phyloP scores from a whole-genome alignment of 2,329 filamentous ascomycete species.

The Diaporthe nobilis region DNA sequence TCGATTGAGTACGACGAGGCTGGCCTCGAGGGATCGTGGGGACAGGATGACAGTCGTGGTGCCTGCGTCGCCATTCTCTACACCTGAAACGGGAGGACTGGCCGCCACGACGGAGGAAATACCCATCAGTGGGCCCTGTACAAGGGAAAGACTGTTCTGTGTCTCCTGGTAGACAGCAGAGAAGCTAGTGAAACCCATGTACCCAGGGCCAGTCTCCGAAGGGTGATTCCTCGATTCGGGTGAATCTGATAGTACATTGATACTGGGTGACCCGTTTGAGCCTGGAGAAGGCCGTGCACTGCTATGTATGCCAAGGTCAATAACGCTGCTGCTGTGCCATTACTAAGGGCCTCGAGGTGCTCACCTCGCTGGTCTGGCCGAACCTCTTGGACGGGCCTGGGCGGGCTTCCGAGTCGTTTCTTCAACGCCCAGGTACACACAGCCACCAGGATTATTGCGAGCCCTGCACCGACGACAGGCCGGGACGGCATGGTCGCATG shows the following conservation, averaged over 20 bases:
- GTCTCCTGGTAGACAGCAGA: conserved; percentile 59
- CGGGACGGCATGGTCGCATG: conserved; percentile 59
- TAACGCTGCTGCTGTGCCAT: neutral
- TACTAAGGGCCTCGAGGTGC: neutral
- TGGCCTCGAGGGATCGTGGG: conserved; percentile 52
- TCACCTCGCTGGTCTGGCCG: neutral
- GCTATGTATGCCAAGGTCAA: neutral
- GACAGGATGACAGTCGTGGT: conserved; percentile 41
- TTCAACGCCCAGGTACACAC: conserved; percentile 52
- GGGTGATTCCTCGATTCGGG: neutral
- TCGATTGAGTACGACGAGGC: conserved; percentile 54
- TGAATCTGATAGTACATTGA: conserved; percentile 17
- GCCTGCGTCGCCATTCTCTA: neutral
- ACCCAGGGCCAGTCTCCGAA: conserved; percentile 49
- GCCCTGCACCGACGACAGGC: conserved; percentile 56
- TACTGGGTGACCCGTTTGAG: neutral
- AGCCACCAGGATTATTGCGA: conserved; percentile 50
- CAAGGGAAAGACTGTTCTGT: conserved; percentile 54
- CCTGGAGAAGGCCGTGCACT: neutral
- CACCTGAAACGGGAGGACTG: neutral
- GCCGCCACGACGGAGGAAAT: neutral
- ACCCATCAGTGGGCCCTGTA: conserved; percentile 45
- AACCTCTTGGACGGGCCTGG: neutral
- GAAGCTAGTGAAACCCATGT: conserved; percentile 62
- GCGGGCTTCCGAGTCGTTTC: conserved; percentile 40